phyloP scores from a whole-genome alignment of 805 yeast genomes.

The Metschnikowia anglica region DNA sequence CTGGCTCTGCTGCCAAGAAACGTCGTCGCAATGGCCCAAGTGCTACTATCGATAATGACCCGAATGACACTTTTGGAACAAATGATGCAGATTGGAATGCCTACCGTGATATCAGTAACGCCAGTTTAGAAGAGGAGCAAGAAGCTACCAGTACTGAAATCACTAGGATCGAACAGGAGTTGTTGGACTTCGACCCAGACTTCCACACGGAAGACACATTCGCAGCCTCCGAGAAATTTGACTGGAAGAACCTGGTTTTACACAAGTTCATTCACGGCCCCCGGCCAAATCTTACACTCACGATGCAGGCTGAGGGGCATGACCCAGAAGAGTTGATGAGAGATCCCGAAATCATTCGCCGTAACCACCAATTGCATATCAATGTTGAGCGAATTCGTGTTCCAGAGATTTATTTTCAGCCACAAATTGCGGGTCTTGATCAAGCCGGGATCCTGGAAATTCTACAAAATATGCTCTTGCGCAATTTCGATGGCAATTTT shows the following conservation, averaged over 20 bases:
- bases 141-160: constrained; percentile 68
- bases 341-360: constrained; percentile 68
- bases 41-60: constrained; percentile 82
- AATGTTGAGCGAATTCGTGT: constrained; percentile 89
- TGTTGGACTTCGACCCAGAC: constrained; percentile 78
- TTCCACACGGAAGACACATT: constrained; percentile 84
- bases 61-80: constrained; percentile 91
- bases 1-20: constrained; percentile 47
- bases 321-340: constrained; percentile 44
- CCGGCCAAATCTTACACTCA: constrained; percentile 66
- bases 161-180: constrained; percentile 64
- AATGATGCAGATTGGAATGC: constrained; percentile 95
- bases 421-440: constrained; percentile 90
- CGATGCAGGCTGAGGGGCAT: constrained; percentile 42
- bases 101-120: constrained; percentile 77
- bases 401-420: constrained; percentile 91
- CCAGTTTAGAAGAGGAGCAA: constrained; percentile 74
- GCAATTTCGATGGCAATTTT: constrained; percentile 58
- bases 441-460: constrained; percentile 92
- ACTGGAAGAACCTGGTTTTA: constrained; percentile 77
- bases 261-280: constrained; percentile 92
- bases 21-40: constrained; percentile 42
- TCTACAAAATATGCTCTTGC: constrained; percentile 60
- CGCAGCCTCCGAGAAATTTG: constrained; percentile 65
- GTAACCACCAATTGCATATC: constrained; percentile 85